These are phyloP conservation scores for Arthrobotrys megalospora DNA, from an alignment of 2,329 filamentous ascomycete species.

Conservation along the genomic window DNA sequence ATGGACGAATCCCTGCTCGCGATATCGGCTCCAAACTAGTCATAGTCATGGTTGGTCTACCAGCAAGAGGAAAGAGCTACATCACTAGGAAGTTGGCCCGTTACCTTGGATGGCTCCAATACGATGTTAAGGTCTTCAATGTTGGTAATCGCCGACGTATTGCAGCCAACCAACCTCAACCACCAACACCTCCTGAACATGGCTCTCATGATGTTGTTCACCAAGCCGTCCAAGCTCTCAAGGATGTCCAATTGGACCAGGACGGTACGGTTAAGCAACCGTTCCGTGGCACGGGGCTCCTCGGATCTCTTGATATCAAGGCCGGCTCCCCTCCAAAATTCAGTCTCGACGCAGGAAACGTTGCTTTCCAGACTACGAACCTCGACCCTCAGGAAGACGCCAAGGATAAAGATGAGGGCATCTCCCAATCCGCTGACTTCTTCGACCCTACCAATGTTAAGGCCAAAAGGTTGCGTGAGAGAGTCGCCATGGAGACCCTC, in stretches of 20 bases:
- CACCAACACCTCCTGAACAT: constrained; percentile 50
- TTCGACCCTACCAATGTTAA: constrained; percentile 91
- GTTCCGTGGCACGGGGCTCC: constrained; percentile 55
- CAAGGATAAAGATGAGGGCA: constrained; percentile 69
- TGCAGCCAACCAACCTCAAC: constrained; percentile 74
- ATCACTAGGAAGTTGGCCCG: constrained; percentile 98
- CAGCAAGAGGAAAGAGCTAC: constrained; percentile 96
- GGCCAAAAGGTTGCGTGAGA: constrained; percentile 86
- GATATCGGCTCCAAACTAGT: constrained; percentile 97
- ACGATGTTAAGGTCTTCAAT: constrained; percentile 96
- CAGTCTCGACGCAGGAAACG: constrained; percentile 55
- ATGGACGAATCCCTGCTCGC: constrained; percentile 91
- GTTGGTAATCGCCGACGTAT: constrained; percentile 91
- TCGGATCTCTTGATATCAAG: constrained; percentile 37
- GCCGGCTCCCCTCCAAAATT: constrained; percentile 40
- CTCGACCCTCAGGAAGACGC: constrained; percentile 59
- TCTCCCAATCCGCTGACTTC: constrained; percentile 92
- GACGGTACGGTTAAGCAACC: constrained; percentile 56
- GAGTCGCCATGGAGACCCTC: constrained; percentile 90
- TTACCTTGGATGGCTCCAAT: constrained; percentile 97
- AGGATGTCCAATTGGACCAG: constrained; percentile 50
- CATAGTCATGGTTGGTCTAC: constrained; percentile 97
- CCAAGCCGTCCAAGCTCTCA: constrained; percentile 45
- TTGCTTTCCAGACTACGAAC: constrained; percentile 61
- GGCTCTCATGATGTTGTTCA: constrained; percentile 43